Evolutionary conservation across 371 early-diverging fungal genomes (phyloP).

Genomic region (Batkoa obscura): DNA sequence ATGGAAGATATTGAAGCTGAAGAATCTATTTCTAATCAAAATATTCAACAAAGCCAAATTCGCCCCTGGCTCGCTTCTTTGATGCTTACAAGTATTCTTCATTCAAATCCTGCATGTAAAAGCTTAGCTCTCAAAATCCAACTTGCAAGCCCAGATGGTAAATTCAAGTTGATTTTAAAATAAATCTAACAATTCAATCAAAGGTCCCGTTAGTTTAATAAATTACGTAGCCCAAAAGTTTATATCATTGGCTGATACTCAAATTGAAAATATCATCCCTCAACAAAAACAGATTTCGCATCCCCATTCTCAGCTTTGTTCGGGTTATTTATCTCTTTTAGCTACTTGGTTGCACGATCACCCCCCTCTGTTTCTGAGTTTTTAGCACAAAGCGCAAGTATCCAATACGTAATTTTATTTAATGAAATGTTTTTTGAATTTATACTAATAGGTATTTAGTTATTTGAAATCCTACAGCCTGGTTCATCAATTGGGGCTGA

Average conservation of each 20-base stretch:
- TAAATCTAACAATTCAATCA: slow-evolving; percentile 31
- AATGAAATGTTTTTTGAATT: background rate
- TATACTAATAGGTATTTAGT: background rate
- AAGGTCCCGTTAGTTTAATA: slow-evolving; percentile 24
- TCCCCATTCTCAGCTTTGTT: no score
- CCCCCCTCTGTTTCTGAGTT: slow-evolving; percentile 57
- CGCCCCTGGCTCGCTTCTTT: slow-evolving; percentile 65
- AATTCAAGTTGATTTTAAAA: slow-evolving; percentile 5
- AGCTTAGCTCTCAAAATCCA: slow-evolving; percentile 42
- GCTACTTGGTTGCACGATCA: slow-evolving; percentile 69
- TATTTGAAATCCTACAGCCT: slow-evolving; percentile 1
- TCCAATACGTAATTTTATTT: slow-evolving; percentile 54
- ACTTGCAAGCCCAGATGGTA: slow-evolving; percentile 42
- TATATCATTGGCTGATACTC: background rate
- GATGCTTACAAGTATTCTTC: slow-evolving; percentile 54
- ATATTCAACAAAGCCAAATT: background rate
- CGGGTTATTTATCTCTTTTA: slow-evolving; percentile 42
- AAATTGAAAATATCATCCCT: no score
- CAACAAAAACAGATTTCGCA: background rate
- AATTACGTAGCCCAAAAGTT: background rate
- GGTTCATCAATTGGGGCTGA: slow-evolving; percentile 71
- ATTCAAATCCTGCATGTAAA: slow-evolving; percentile 52
- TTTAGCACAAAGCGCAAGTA: slow-evolving; percentile 68
- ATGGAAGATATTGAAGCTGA: background rate
- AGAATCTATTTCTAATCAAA: slow-evolving; percentile 28